Evolutionary conservation across 345 rosid genomes (phyloP).

Genomic region (Eucalyptus camaldulensis): DNA sequence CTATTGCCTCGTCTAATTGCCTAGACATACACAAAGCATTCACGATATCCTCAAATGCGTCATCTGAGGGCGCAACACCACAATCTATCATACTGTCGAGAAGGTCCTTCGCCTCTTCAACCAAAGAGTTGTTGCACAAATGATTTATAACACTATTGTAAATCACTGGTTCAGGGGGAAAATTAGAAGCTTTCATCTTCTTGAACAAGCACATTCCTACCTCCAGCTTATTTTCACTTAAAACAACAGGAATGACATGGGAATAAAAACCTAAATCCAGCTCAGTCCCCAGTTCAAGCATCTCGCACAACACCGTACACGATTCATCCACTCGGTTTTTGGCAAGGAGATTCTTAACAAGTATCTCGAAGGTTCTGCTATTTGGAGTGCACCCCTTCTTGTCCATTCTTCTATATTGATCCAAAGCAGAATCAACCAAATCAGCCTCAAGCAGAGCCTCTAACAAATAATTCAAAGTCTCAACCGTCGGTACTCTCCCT

Average conservation of each 20-base stretch:
- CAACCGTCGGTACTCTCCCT: slow-evolving; percentile 23
- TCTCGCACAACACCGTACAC: slow-evolving; percentile 16
- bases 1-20: slow-evolving; percentile 11
- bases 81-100: slow-evolving; percentile 25
- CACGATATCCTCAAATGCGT: slow-evolving; percentile 20
- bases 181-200: slow-evolving; percentile 23
- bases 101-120: slow-evolving; percentile 22
- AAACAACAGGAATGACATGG: slow-evolving; percentile 20
- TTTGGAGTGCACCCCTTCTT: slow-evolving; percentile 35
- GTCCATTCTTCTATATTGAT: slow-evolving; percentile 38
- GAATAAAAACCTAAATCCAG: slow-evolving; percentile 19
- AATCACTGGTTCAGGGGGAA: slow-evolving; percentile 8
- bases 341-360: slow-evolving; percentile 23
- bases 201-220: slow-evolving; percentile 20
- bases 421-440: slow-evolving; percentile 22
- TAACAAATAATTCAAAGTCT: slow-evolving; percentile 34
- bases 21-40: slow-evolving; percentile 19
- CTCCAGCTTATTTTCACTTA: slow-evolving; percentile 20
- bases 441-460: slow-evolving; percentile 27
- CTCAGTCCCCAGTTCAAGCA: slow-evolving; percentile 14
- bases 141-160: slow-evolving; percentile 15
- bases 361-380: slow-evolving; percentile 31
- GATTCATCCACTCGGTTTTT: slow-evolving; percentile 16
- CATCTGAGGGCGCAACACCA: slow-evolving; percentile 1
- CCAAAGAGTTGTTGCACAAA: slow-evolving; percentile 19